A percentile compares a stretch with the other conserved stretches of the same genome.
These are phyloP conservation scores for Amaranthus cruentus DNA, from an alignment of 148 eudicot species.

Conservation along the genomic window DNA sequence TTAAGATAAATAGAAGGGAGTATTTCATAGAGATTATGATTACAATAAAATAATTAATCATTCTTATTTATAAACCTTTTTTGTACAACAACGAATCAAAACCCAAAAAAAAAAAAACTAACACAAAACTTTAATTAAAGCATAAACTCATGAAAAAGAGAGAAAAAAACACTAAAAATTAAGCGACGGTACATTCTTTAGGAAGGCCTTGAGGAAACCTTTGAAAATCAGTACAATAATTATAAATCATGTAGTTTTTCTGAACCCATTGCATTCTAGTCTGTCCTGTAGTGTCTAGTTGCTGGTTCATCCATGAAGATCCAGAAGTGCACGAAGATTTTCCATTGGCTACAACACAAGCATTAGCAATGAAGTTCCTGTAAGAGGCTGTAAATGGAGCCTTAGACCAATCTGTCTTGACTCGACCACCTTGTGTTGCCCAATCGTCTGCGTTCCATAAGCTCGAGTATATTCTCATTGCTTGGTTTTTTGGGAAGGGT, in stretches of 20 bases:
- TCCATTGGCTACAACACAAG: conserved; percentile 21
- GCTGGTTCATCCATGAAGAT: conserved; percentile 26
- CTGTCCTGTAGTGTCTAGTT: conserved; percentile 29
- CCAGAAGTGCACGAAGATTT: conserved; percentile 18
- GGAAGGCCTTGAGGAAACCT: conserved; percentile 45
- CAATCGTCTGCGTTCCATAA: conserved; percentile 35
- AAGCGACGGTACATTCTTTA: conserved; percentile 27
- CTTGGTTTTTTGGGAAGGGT: conserved; percentile 27
- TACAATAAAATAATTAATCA: too few relatives aligned
- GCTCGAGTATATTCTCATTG: conserved; percentile 36
- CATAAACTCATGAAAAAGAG: not conserved
- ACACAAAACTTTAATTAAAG: not conserved
- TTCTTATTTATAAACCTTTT: not conserved
- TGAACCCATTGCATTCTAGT: conserved; percentile 33
- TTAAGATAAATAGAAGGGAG: too few relatives aligned
- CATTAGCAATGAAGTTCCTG: conserved; percentile 29
- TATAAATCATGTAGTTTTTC: conserved; percentile 38
- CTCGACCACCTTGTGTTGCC: conserved; percentile 34
- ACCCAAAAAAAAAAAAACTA: not conserved
- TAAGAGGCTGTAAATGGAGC: conserved; percentile 32
- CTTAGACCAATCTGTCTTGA: conserved; percentile 32
- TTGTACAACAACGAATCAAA: not conserved
- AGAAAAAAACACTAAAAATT: not conserved
- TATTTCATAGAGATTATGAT: too few relatives aligned
- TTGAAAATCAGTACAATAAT: conserved; percentile 34